phyloP scores from a whole-genome alignment of 805 yeast genomes.

The Candida jianshihensis region DNA sequence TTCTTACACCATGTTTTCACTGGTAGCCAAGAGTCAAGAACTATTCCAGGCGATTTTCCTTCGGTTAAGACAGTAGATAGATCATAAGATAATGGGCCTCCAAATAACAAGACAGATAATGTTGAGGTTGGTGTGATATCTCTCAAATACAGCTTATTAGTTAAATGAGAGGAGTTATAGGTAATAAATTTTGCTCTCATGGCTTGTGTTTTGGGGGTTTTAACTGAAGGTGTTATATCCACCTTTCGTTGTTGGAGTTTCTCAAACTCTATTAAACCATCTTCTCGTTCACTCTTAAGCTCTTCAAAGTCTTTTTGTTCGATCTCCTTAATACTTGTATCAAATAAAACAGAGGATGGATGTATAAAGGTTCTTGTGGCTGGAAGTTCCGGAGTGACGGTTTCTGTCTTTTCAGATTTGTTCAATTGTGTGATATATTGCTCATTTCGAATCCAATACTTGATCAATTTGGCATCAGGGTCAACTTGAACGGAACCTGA shows the following conservation, averaged over 20 bases:
- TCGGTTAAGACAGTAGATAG: constrained; percentile 32
- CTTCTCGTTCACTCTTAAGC: constrained; percentile 29
- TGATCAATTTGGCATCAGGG: constrained; percentile 68
- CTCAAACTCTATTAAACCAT: constrained; percentile 32
- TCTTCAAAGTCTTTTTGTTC: constrained; percentile 19
- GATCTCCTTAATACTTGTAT: constrained; percentile 28
- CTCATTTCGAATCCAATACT: constrained; percentile 67
- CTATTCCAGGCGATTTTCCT: constrained; percentile 71
- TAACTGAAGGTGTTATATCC: constrained; percentile 35
- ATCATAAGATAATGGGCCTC: constrained; percentile 65
- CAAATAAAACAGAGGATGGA: constrained; percentile 76
- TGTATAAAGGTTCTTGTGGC: constrained; percentile 74
- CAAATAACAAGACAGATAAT: constrained; percentile 69
- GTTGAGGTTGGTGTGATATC: constrained; percentile 78
- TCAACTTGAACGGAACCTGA: constrained; percentile 84
- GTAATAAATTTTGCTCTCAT: constrained; percentile 55
- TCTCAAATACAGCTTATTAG: constrained; percentile 61
- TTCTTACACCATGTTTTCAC: constrained; percentile 90
- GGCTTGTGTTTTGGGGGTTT: constrained; percentile 25
- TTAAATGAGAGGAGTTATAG: constrained; percentile 51
- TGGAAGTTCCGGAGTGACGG: constrained; percentile 33
- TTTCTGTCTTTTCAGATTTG: constrained; percentile 7
- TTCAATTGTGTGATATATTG: constrained; percentile 27
- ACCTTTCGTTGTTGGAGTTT: constrained; percentile 22
- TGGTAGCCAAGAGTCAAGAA: constrained; percentile 85